Evolutionary conservation across 2,329 filamentous ascomycete species (phyloP).

Genomic region (Sarocladiaceae sp.): DNA sequence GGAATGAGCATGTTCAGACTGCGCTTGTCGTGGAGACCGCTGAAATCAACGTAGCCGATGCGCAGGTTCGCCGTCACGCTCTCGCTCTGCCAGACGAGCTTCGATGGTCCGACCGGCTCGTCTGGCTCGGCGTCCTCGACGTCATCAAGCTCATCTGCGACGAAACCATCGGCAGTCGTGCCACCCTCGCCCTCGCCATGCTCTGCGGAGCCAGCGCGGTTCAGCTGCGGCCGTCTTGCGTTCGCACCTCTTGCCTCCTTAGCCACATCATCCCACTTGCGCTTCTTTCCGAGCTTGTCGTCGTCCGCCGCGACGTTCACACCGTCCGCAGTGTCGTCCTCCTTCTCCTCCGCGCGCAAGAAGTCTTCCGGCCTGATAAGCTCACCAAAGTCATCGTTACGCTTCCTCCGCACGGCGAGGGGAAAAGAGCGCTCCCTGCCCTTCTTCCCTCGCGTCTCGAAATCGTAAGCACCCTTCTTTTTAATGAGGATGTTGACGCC

Average conservation of each 20-base stretch:
- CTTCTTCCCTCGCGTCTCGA: slow-evolving; percentile 84
- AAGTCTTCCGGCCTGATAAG: slow-evolving; percentile 92
- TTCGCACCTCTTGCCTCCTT: slow-evolving; percentile 34
- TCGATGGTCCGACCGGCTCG: slow-evolving; percentile 63
- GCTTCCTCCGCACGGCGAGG: slow-evolving; percentile 71
- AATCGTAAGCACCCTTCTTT: slow-evolving; percentile 88
- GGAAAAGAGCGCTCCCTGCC: slow-evolving; percentile 92
- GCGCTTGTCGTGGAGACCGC: slow-evolving; percentile 87
- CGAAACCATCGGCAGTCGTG: slow-evolving; percentile 28
- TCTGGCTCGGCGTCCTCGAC: slow-evolving; percentile 52
- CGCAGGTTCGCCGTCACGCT: slow-evolving; percentile 66
- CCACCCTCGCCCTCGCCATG: slow-evolving; percentile 34
- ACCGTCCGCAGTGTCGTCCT: slow-evolving; percentile 62
- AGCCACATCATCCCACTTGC: slow-evolving; percentile 79
- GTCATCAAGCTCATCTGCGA: slow-evolving; percentile 53
- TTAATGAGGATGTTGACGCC: slow-evolving; percentile 88
- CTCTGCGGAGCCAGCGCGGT: slow-evolving; percentile 38
- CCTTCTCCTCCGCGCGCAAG: slow-evolving; percentile 84
- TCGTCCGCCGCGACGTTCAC: slow-evolving; percentile 37
- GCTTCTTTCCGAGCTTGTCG: slow-evolving; percentile 78
- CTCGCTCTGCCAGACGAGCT: slow-evolving; percentile 62
- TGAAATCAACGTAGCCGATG: slow-evolving; percentile 87
- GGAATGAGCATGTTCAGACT: slow-evolving; percentile 94
- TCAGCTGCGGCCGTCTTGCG: slow-evolving; percentile 54
- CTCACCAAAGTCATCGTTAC: slow-evolving; percentile 89